Evolutionary conservation across 345 rosid genomes (phyloP), one percentile per base, ranked within the genome.

Genomic region (Turritis glabra): DNA sequence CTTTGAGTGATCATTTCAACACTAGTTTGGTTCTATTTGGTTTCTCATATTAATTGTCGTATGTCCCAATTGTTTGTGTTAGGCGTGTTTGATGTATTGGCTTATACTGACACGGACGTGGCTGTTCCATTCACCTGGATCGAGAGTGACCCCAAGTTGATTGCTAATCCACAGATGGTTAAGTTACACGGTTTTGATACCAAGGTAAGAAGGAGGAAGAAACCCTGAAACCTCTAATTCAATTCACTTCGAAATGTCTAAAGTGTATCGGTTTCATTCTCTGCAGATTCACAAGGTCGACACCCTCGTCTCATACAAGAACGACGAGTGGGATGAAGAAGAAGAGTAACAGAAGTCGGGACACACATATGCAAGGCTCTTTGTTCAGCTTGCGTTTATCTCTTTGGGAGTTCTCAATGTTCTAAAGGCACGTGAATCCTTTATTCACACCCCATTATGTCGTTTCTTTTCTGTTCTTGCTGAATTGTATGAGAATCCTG

Each of bases 161-260:
- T 95, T 75, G 93, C 89, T 8, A 95, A 95, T 81, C 99, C 99
- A 37, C 98, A 95, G 71, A 95, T 92, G 98, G 99, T 95, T 75
- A 95, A 95, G 83, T 75, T 95, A 82, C 99, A 95, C 74, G 89
- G 94, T 7, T 95, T 95, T 70, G 97, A 95, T 41, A 95, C 99
- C 46, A 92, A 90, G 94, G 99, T 88, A 52, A 72, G 50, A 12
- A 53, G 5, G 38, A 12, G 5, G 9, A 9, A 71, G 26, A 72
- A 0, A 25, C 17, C 17, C 1, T 21, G 54, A 52, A 25, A 50
- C 8, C n/a, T 54, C 29, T 46, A 2, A 21, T 19, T 7, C 4
- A 23, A 32, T 51, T 33, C 57, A 13, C 32, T 44, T 63, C 3
- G 21, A 14, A 53, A 33, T 46, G 35, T 2, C 22, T 59, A 23